Percentiles rank a stretch among this genome's conserved stretches.
These are phyloP conservation scores for Dendrocalamus sinicus DNA, from an alignment of 176 grass and related monocot species.

Conservation along the genomic window DNA sequence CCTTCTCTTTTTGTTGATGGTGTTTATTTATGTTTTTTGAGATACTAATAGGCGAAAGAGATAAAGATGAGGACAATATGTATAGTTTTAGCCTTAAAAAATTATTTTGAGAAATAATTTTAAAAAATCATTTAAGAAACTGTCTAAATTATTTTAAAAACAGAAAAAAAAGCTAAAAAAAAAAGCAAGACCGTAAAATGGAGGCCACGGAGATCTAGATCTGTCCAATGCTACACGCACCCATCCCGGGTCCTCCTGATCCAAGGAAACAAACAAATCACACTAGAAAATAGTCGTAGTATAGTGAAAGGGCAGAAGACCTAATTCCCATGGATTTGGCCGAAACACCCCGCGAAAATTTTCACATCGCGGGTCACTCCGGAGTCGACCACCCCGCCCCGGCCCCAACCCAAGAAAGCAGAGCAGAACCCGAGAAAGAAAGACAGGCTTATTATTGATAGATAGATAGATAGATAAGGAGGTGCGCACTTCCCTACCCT, in stretches of 20 bases:
- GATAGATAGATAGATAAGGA: neutral
- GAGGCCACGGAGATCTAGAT: slow-evolving; percentile 58
- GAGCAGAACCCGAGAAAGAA: neutral
- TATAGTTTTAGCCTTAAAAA: no score
- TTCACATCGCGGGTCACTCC: neutral
- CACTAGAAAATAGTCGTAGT: neutral
- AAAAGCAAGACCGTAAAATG: slow-evolving; percentile 4
- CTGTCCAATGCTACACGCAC: slow-evolving; percentile 24
- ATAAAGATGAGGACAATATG: no score
- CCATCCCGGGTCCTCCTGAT: neutral
- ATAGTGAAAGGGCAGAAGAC: no score
- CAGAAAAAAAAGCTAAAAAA: no score
- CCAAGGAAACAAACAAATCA: slow-evolving; percentile 22
- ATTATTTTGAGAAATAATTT: no score
- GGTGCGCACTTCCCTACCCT: slow-evolving; percentile 45
- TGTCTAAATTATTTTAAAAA: no score
- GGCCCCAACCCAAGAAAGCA: slow-evolving; percentile 3
- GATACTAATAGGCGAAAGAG: no score
- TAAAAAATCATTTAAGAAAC: no score
- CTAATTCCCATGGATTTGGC: neutral
- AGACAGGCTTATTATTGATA: slow-evolving; percentile 32
- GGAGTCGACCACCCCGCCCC: neutral
- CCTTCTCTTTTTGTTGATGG: no score
- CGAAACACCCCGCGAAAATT: neutral
- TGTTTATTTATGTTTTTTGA: no score